Evolutionary conservation across 495 filamentous ascomycete species (phyloP), one percentile per base, ranked within the genome.

Genomic region (Penicillium psychrofluorescens): DNA sequence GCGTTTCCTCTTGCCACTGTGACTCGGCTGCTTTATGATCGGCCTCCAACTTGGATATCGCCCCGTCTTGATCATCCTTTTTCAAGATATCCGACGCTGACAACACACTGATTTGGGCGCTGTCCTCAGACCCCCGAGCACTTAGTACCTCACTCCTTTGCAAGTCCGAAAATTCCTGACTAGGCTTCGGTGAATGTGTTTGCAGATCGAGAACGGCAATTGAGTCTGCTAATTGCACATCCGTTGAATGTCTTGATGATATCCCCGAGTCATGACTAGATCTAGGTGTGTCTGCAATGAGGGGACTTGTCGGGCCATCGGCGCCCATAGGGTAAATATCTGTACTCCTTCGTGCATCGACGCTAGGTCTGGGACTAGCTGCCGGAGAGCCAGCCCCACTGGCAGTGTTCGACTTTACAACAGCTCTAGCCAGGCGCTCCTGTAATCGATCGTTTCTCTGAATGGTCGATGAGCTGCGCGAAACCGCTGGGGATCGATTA

Each of bases 361-460:
- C 63, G 39, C 62, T 63, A 6, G 58, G 60, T 30, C 49, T 45
- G 15, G 68, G 68, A 33, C 67, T 71, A 11, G 54, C 54, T 30
- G 63, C 51, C 35, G 57, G 63, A 7, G 63, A 65, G 0, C 58
- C 58, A 11, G 59, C 46, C 37, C 55, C 57, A 42, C 53, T 59
- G 11, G 68, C 51, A 2, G 60, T 46, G 36, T 63, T 74, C 7
- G 60, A 60, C 35, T 71, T 72, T 0, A 68, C 76, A 55, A 84
- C 66, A 10, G 83, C 82, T 33, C 77, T 77, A 31, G 89, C 90
- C 6, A 96, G 70, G 28, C 88, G 80, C 64, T 95, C 90, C 60
- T 95, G 90, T 32, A 96, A 74, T 10, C 86, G 78, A 48, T 88
- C 85, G 70, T 84, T 90, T 42, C 77, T 76, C 44, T 67, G 71